Base-by-base conservation (phyloP, 352 stramenopile genomes). In the Globisporangium cystogenes region DNA sequence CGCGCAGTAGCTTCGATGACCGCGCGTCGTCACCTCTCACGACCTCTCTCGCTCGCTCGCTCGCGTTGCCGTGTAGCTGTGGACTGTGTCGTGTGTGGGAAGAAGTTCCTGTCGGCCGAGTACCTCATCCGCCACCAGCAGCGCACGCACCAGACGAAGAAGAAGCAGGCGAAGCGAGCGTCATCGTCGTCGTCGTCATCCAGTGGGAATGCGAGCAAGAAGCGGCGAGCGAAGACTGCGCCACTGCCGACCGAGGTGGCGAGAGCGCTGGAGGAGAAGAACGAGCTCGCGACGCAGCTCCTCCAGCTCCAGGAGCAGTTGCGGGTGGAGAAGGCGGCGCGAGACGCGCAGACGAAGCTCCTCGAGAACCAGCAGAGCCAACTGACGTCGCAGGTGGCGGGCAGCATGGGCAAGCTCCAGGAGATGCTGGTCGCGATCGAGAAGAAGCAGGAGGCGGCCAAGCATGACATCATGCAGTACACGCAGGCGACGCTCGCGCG, bases 111-210 rank as follows among this genome's bases (percentile, higher is more conserved):
- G 3, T 87, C 78, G 24, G 63, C 75, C 0, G 72, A 87, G 46
- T 93, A 89, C 52, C 62, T 93, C 21, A 45, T 90, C 4, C 78
- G 69, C 7, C 80, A 93, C 44, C 79, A 93, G 33, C 60, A 78
- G 35, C 68, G 70, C 45, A 83, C 86, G 18, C 82, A 91, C 51
- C 59, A 62, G 37, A 69, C 64, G 27, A 70, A 60, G 37, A 65
- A 71, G 29, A 20, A 48, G 8, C 63, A 40, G n/a, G 39, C 31
- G 33, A 45, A 20, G 3, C 26, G 41, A 4, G 40, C 40, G 20
- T 14, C 7, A 26, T 16, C 31, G 26, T 39, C 42, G 48, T 15
- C 14, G 7, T 54, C 50, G 4, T 43, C 55, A 1, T 37, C 24
- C 23, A 15, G 40, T 1, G 37, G 35, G 23, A 21, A 35, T 16